Conservation (phyloP, 495 filamentous ascomycete species). For the Ascobolus immersus region DNA sequence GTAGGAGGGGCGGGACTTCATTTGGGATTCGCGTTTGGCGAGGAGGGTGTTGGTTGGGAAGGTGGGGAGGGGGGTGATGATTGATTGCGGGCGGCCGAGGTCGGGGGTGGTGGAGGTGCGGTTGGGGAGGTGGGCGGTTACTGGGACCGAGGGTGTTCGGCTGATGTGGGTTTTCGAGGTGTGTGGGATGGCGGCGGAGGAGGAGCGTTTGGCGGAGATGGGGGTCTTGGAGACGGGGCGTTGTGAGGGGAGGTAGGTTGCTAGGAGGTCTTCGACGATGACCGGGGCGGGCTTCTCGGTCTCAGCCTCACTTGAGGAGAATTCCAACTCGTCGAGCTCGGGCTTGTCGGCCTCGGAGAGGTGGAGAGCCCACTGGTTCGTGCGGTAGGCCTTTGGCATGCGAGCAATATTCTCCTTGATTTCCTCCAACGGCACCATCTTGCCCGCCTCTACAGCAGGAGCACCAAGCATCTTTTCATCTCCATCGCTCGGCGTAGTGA, state of each 20-base stretch:
- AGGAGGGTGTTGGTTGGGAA: slow-evolving; percentile 29
- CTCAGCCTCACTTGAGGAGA: slow-evolving; percentile 19
- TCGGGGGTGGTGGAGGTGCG: slow-evolving; percentile 5
- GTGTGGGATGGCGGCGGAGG: slow-evolving; percentile 1
- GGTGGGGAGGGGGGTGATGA: slow-evolving; percentile 26
- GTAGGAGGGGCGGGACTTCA: slow-evolving; percentile 29
- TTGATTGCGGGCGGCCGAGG: neutral
- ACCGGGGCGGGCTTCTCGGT: slow-evolving; percentile 34
- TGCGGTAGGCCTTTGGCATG: slow-evolving; percentile 58
- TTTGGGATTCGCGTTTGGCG: slow-evolving; percentile 32
- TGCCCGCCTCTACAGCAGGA: no score
- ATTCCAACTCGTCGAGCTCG: slow-evolving; percentile 34
- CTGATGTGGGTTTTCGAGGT: slow-evolving; percentile 16
- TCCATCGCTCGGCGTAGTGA: neutral
- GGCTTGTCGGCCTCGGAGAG: slow-evolving; percentile 51
- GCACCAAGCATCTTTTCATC: slow-evolving; percentile 1
- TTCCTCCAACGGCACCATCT: neutral
- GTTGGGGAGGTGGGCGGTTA: slow-evolving; percentile 28
- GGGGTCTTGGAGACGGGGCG: no score
- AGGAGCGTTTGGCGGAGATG: slow-evolving; percentile 4
- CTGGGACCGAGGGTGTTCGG: slow-evolving; percentile 22
- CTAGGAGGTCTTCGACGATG: slow-evolving; percentile 38
- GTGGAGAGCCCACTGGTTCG: slow-evolving; percentile 94
- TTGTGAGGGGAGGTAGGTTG: slow-evolving; percentile 29
- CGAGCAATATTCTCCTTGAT: slow-evolving; percentile 22